Base-by-base conservation (phyloP, 2,329 filamentous ascomycete species). In the Cryphonectria nitschkei region DNA sequence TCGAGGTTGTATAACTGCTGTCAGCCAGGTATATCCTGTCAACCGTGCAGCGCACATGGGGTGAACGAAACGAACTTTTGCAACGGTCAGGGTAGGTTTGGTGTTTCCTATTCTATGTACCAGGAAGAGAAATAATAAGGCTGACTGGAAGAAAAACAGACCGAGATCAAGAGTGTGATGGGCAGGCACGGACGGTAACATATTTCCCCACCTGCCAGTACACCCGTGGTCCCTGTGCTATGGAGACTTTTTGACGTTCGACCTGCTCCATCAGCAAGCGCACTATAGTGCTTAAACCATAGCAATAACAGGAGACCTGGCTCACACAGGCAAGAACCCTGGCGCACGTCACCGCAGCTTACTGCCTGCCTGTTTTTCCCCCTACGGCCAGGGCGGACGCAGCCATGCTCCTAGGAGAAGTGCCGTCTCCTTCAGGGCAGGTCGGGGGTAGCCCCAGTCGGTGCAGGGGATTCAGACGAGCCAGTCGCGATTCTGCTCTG, bases 181-280 rank as follows among this genome's bases (percentile, higher is more conserved):
- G 65, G 58, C 69, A n/a, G 69, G 66, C 54, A 71, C 69, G 69
- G 69, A 52, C 69, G 69, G 65, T 71, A 61, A 61, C 66, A n/a
- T 50, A n/a, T 58, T 39, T 39, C 34, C 34, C 29, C 58, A 43
- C 41, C 41, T 22, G 50, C 60, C 65, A 22, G 66, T 67, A 50
- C 52, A 68, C 62, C 43, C 26, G 61, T 65, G 66, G 68, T 68
- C 68, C 61, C 61, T 65, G 46, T 54, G 64, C 46, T 67, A 50
- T 56, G 34, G 50, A 34, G 66, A 65, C 63, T 50, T 61, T 61
- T 63, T 67, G 69, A 60, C 52, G n/a, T 58, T 29, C 26, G 66
- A 68, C 41, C 41, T 60, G 61, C 69, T 39, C 60, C 66, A 56
- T 46, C 52, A 37, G 65, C 60, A 19, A 50, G 46, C 58, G 41